Conservation (phyloP, 495 filamentous ascomycete genomes). For the Echria macrotheca region DNA sequence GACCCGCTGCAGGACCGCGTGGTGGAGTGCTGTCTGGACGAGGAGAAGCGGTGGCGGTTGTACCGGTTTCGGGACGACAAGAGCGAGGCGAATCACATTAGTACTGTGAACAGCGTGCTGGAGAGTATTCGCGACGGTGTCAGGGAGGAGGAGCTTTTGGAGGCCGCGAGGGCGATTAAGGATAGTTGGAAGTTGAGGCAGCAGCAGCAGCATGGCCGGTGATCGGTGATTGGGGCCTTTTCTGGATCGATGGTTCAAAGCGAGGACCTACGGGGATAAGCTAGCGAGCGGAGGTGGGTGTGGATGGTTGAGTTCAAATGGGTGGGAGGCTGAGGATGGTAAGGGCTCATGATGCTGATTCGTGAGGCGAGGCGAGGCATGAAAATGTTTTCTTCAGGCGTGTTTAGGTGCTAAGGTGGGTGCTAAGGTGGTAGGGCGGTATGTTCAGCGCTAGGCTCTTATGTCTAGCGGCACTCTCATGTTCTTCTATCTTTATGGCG, state of each 20-base stretch:
- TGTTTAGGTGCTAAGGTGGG: too few relatives aligned
- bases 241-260: background rate
- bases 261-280: too few relatives aligned
- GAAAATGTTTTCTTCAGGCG: too few relatives aligned
- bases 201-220: conserved; percentile 14
- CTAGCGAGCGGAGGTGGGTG: too few relatives aligned
- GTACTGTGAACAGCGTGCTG: conserved; percentile 71
- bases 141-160: conserved; percentile 50
- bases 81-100: conserved; percentile 79
- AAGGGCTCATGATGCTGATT: too few relatives aligned
- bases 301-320: background rate
- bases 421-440: too few relatives aligned
- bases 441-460: too few relatives aligned
- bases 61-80: conserved; percentile 90
- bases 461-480: too few relatives aligned
- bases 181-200: conserved; percentile 62
- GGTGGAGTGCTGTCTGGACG: conserved; percentile 81
- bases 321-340: background rate
- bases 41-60: conserved; percentile 69
- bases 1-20: conserved; percentile 75
- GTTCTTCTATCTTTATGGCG: too few relatives aligned
- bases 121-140: conserved; percentile 75
- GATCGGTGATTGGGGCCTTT: background rate
- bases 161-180: conserved; percentile 58
- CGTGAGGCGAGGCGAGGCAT: too few relatives aligned